Evolutionary conservation across 108 stramenopile species (phyloP).

Genomic region (Licmophora abbreviata): DNA sequence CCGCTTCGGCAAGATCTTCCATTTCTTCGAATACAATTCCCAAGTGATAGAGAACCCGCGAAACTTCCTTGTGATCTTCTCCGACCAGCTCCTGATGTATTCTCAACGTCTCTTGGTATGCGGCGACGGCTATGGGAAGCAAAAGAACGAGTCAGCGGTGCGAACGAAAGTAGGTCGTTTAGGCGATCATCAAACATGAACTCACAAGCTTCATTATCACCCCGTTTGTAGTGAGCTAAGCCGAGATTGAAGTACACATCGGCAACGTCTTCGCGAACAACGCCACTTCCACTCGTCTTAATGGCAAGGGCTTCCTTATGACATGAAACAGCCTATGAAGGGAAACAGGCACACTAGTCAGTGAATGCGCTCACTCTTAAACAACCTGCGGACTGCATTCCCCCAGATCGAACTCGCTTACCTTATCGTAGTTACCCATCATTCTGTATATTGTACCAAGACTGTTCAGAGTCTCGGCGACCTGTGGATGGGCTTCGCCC

Average conservation of each 20-base stretch:
- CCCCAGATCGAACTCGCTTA: background rate
- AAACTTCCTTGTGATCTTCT: slow-evolving; percentile 12
- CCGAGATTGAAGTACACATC: slow-evolving; percentile 4
- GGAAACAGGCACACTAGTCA: too few species aligned
- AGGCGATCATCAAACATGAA: background rate
- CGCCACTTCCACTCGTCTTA: slow-evolving; percentile 1
- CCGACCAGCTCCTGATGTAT: slow-evolving; percentile 7
- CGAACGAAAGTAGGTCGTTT: background rate
- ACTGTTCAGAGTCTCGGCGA: slow-evolving; percentile 4
- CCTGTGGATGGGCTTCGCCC: slow-evolving; percentile 3
- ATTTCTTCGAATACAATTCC: slow-evolving; percentile 8
- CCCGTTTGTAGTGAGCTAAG: slow-evolving; percentile 8
- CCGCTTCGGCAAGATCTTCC: slow-evolving; percentile 5
- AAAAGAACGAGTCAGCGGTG: background rate
- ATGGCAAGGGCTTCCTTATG: slow-evolving; percentile 6
- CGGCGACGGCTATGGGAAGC: background rate
- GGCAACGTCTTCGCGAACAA: slow-evolving; percentile 2
- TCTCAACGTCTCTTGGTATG: slow-evolving; percentile 8
- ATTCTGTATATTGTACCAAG: slow-evolving; percentile 8
- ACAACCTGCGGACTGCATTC: too few species aligned
- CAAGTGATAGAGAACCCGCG: slow-evolving; percentile 7
- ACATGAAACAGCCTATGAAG: slow-evolving; percentile 5
- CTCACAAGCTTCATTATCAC: slow-evolving; percentile 2
- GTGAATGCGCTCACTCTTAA: too few species aligned
- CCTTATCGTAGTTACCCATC: slow-evolving; percentile 7